A percentile compares a stretch with the other conserved stretches of the same genome.
These are phyloP conservation scores for Mangifera indica DNA, from an alignment of 345 rosid species.

Conservation along the genomic window DNA sequence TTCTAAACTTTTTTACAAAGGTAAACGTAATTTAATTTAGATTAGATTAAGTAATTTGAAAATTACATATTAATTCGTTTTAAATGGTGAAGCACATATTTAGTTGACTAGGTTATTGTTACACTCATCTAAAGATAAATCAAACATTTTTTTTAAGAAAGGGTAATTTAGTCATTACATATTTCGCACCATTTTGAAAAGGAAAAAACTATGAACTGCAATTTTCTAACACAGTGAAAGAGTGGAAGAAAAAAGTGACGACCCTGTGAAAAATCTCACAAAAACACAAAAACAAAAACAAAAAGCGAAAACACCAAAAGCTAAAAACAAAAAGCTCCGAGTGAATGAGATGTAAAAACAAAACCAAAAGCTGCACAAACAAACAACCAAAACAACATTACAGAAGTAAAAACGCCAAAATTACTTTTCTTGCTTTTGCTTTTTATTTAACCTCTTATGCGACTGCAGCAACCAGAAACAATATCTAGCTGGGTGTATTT, in stretches of 20 bases:
- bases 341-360: neutral
- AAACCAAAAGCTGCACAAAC: neutral
- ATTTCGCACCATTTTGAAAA: neutral
- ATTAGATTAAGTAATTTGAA: too few relatives aligned
- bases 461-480: neutral
- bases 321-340: neutral
- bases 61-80: too few relatives aligned
- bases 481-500: neutral
- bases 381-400: neutral
- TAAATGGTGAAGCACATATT: too few relatives aligned
- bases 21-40: too few relatives aligned
- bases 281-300: too few relatives aligned
- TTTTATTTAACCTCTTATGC: neutral
- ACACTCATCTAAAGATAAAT: too few relatives aligned
- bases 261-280: slow-evolving; percentile 38
- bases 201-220: slow-evolving; percentile 8
- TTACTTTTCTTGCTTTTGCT: slow-evolving; percentile 1
- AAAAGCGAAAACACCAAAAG: neutral
- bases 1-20: too few relatives aligned
- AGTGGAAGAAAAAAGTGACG: slow-evolving; percentile 32
- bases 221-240: slow-evolving; percentile 30
- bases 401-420: slow-evolving; percentile 16
- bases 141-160: neutral
- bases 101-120: too few relatives aligned
- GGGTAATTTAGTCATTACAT: slow-evolving; percentile 14